Base-by-base conservation (phyloP, 2,329 filamentous ascomycete genomes). In the Claviceps quebecensis region DNA sequence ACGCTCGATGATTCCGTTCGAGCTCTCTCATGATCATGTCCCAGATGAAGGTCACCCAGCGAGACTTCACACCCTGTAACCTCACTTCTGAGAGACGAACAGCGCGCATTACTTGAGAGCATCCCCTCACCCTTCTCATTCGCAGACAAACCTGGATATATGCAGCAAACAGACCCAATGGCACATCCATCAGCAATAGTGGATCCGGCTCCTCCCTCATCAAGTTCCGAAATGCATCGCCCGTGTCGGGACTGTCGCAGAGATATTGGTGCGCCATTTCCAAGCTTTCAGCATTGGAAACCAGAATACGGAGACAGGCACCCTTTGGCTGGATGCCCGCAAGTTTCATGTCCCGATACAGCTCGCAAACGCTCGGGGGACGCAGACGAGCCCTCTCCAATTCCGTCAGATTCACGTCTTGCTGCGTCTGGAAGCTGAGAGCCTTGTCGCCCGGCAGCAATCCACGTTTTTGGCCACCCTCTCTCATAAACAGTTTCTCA, bases 301-400 rank as follows among this genome's bases (percentile, higher is more conserved):
- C 56, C 1, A 88, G 67, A 17, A 79, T 72, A 3, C 67, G 66
- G 7, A 87, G 70, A 26, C 75, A 77, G 41, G 67, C 62, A 1
- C 70, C 72, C 4, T 66, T 60, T 0, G 81, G 77, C 6, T 61
- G 65, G 19, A 83, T 60, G 1, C 73, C 71, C 2, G 69, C 67
- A 1, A 60, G 61, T 13, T 67, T 61, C 78, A 89, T 85, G 43
- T 72, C 68, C 11, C 70, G 60, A 53, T 83, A 84, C 4, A 90
- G 69, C 48, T 76, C 69, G 4, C 72, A 65, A 11, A 81, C 65
- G 1, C 70, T 73, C 2, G 85, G 85, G 1, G 84, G 78, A 14
- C 72, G 68, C 44, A 80, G 67, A n/a, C 78, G 72, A 40, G 79
- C 74, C 56, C 78, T 78, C 52, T 86, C 84, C 51, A 81, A 78